phyloP scores from a whole-genome alignment of 352 stramenopile genomes.

The Elongisporangium undulatum region DNA sequence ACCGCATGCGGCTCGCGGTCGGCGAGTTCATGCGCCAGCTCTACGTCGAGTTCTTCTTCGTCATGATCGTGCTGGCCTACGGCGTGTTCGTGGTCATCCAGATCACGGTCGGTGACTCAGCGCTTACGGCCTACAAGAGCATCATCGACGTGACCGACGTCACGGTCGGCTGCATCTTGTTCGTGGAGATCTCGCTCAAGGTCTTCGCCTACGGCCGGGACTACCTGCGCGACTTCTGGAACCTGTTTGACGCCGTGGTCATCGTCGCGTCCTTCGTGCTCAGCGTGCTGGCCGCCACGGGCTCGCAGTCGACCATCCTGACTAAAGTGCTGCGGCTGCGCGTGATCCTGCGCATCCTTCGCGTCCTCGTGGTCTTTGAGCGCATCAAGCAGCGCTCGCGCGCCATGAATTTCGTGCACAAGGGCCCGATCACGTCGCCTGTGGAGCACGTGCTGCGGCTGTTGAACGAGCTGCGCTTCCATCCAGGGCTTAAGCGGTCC shows the following conservation, averaged over 20 bases:
- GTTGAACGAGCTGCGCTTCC: constrained; percentile 74
- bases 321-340: constrained; percentile 71
- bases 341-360: constrained; percentile 72
- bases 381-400: constrained; percentile 75
- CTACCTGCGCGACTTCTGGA: constrained; percentile 65
- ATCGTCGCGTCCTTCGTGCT: constrained; percentile 79
- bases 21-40: constrained; percentile 82
- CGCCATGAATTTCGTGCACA: constrained; percentile 72
- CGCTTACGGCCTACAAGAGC: constrained; percentile 51
- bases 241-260: constrained; percentile 76
- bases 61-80: constrained; percentile 84
- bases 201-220: constrained; percentile 72
- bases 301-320: constrained; percentile 46
- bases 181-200: constrained; percentile 78
- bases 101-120: constrained; percentile 64
- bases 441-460: constrained; percentile 74
- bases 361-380: constrained; percentile 86
- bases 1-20: constrained; percentile 46
- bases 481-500: constrained; percentile 52
- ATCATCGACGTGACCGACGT: constrained; percentile 78
- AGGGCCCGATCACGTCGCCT: constrained; percentile 65
- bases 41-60: constrained; percentile 85
- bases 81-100: constrained; percentile 82
- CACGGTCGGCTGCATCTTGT: constrained; percentile 76
- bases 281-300: constrained; percentile 55